Conservation (phyloP, 2,329 filamentous ascomycete species). For the Diaporthe sp. region DNA sequence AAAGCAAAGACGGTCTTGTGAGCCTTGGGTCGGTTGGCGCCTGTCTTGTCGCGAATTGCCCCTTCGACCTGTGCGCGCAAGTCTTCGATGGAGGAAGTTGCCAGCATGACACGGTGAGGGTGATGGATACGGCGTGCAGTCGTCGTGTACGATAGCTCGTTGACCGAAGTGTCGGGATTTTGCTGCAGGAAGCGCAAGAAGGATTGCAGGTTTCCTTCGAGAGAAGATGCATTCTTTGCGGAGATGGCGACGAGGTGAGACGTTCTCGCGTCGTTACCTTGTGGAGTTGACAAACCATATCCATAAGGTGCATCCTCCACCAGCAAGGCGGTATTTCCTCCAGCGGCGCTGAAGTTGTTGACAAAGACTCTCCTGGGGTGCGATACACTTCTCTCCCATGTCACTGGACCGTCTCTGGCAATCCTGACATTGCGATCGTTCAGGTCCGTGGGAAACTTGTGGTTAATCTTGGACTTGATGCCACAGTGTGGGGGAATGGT, state of each 20-base stretch:
- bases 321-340: slow-evolving; percentile 77
- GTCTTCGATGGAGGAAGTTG: slow-evolving; percentile 55
- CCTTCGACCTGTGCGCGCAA: slow-evolving; percentile 48
- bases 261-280: slow-evolving; percentile 62
- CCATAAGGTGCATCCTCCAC: slow-evolving; percentile 67
- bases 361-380: slow-evolving; percentile 64
- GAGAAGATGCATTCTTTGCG: slow-evolving; percentile 67
- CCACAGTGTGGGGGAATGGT: slow-evolving; percentile 42
- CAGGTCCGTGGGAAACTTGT: slow-evolving; percentile 44
- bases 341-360: slow-evolving; percentile 54
- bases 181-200: slow-evolving; percentile 66
- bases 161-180: slow-evolving; percentile 62
- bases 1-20: slow-evolving; percentile 66
- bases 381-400: slow-evolving; percentile 60
- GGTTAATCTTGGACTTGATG: slow-evolving; percentile 42
- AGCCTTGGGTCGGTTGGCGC: slow-evolving; percentile 54
- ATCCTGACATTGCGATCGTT: slow-evolving; percentile 25
- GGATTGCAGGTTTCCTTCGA: slow-evolving; percentile 68
- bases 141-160: slow-evolving; percentile 74
- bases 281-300: slow-evolving; percentile 32
- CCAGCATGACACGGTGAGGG: slow-evolving; percentile 64
- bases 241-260: slow-evolving; percentile 69
- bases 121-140: slow-evolving; percentile 75
- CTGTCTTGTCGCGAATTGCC: slow-evolving; percentile 56
- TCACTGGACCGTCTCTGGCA: slow-evolving; percentile 65